Percentiles rank a stretch among this genome's conserved stretches.
These are phyloP conservation scores for Wickerhamiella brachini DNA, from an alignment of 805 yeast genomes.

Conservation along the genomic window DNA sequence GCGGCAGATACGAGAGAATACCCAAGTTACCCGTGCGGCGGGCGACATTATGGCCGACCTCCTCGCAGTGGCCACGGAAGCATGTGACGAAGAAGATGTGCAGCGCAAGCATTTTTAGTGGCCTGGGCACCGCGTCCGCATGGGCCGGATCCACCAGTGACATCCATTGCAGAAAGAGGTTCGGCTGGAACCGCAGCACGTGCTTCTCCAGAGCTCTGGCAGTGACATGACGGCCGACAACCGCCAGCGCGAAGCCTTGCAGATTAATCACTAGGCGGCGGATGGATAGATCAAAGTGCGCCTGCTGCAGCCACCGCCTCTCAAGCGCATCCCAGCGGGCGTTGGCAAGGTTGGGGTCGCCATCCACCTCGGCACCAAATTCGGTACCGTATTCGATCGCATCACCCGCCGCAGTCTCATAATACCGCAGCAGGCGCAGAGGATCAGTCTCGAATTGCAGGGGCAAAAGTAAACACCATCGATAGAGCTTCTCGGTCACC, in stretches of 20 bases:
- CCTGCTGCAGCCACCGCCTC: not conserved
- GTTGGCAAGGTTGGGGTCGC: not conserved
- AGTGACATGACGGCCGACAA: not conserved
- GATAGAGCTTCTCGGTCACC: not conserved
- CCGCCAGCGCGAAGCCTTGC: not conserved
- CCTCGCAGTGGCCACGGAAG: not conserved
- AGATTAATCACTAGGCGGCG: not conserved
- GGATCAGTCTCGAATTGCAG: not conserved
- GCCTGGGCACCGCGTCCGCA: not conserved
- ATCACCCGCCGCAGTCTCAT: not conserved
- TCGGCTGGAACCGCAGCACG: not conserved
- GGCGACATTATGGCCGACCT: not conserved
- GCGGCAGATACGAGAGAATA: not conserved
- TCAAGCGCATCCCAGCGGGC: not conserved
- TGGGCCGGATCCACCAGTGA: not conserved
- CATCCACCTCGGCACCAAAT: not conserved
- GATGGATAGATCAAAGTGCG: not conserved
- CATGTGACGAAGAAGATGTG: not conserved
- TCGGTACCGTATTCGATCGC: no score
- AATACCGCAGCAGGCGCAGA: not conserved
- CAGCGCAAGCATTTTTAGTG: not conserved
- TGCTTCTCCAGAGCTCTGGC: not conserved
- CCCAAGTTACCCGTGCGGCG: not conserved
- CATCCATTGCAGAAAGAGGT: not conserved
- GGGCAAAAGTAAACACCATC: not conserved